Evolutionary conservation across 805 yeast species (phyloP).

Genomic region (Sporopachydermia lactativora): DNA sequence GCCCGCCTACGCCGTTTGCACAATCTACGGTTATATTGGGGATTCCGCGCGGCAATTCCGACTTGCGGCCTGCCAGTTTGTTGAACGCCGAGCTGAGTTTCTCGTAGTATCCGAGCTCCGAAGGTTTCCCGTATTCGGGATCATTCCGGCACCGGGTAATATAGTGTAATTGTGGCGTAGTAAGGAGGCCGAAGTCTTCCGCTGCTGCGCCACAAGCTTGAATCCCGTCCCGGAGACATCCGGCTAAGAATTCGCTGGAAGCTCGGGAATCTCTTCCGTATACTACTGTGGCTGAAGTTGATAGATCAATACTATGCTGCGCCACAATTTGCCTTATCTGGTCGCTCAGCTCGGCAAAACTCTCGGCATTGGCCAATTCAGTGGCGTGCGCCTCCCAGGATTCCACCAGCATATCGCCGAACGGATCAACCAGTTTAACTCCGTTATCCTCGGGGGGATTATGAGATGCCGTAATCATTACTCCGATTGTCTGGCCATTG

Average conservation of each 20-base stretch:
- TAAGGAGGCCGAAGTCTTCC: conserved; percentile 52
- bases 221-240: conserved; percentile 49
- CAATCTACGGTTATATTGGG: conserved; percentile 61
- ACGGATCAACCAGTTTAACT: conserved; percentile 86
- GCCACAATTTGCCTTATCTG: conserved; percentile 25
- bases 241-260: conserved; percentile 55
- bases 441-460: conserved; percentile 90
- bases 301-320: conserved; percentile 32
- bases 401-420: conserved; percentile 77
- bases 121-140: conserved; percentile 40
- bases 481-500: conserved; percentile 65
- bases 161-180: conserved; percentile 94
- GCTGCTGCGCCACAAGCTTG: conserved; percentile 30
- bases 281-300: conserved; percentile 31
- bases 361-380: conserved; percentile 53
- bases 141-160: conserved; percentile 66
- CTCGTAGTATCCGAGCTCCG: conserved; percentile 55
- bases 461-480: conserved; percentile 94
- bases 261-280: conserved; percentile 85
- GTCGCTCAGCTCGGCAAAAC: conserved; percentile 28
- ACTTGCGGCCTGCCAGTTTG: conserved; percentile 15
- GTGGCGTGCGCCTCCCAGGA: conserved; percentile 82
- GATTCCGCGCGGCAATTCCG: conserved; percentile 11
- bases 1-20: conserved; percentile 97
- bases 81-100: conserved; percentile 48